Conservation (phyloP, 495 filamentous ascomycete genomes). For the Daldinia caldariorum region DNA sequence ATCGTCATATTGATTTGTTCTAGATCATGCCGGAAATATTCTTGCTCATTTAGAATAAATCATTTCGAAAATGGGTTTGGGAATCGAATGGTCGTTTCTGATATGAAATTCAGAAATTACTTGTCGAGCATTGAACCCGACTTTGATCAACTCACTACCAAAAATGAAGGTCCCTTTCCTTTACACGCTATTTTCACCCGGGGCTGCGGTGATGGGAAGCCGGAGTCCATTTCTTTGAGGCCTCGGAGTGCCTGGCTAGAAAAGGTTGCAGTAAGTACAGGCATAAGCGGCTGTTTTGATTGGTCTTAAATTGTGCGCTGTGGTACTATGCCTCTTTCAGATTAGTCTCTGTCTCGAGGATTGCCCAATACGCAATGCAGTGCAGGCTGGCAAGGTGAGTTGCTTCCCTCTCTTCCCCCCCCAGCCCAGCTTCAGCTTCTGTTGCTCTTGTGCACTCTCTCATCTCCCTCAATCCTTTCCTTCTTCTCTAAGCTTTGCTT, state of each 20-base stretch:
- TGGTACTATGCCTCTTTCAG: conserved; percentile 23
- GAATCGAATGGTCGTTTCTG: neutral
- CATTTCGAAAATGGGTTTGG: conserved; percentile 2
- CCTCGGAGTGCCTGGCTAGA: conserved; percentile 20
- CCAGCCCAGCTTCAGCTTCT: conserved; percentile 10
- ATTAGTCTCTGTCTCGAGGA: conserved; percentile 30
- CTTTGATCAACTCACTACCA: conserved; percentile 18
- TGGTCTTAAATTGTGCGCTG: conserved; percentile 25
- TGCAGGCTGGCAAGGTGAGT: conserved; percentile 40
- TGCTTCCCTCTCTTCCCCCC: conserved; percentile 34
- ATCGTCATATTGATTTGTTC: conserved; percentile 16
- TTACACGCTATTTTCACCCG: conserved; percentile 21
- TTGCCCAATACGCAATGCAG: conserved; percentile 33
- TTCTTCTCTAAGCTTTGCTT: conserved; percentile 10
- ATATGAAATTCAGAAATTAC: conserved; percentile 13
- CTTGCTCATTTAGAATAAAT: conserved; percentile 16
- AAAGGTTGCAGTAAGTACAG: conserved; percentile 31
- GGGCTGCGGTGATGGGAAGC: conserved; percentile 34
- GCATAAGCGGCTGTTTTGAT: conserved; percentile 24
- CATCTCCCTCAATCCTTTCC: conserved; percentile 10
- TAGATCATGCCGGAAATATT: conserved; percentile 3
- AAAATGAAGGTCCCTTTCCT: conserved; percentile 16
- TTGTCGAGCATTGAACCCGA: conserved; percentile 15
- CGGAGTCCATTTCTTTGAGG: conserved; percentile 24
- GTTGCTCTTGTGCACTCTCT: conserved; percentile 2